These are phyloP conservation scores for Pseudocercospora eumusae DNA, from an alignment of 2,329 filamentous ascomycete species.

Conservation along the genomic window DNA sequence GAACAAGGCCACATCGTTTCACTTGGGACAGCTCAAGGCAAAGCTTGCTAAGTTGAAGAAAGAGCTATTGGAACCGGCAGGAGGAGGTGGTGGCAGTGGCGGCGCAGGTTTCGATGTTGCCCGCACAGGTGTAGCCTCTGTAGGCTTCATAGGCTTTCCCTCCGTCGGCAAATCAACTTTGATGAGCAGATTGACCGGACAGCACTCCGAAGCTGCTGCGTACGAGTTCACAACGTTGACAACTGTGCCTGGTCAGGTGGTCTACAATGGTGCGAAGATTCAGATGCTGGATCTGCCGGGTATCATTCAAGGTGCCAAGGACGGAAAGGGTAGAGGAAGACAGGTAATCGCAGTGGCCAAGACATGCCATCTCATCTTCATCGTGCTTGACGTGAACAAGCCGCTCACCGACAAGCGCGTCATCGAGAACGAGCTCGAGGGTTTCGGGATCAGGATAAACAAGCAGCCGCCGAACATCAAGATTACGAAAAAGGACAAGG, in stretches of 20 bases:
- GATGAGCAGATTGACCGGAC: conserved; percentile 91
- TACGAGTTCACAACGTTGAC: conserved; percentile 99
- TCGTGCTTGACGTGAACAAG: conserved; percentile 97
- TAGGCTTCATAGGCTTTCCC: conserved; percentile 97
- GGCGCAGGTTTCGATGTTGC: conserved; percentile 96
- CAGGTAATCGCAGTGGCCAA: conserved; percentile 99
- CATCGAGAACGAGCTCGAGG: conserved; percentile 92
- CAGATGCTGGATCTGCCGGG: conserved; percentile 98
- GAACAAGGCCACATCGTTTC: conserved; percentile 42
- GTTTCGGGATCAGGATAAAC: conserved; percentile 97
- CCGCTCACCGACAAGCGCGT: conserved; percentile 94
- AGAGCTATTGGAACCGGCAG: conserved; percentile 82
- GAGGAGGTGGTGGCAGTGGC: conserved; percentile 73
- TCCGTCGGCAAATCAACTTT: conserved; percentile 98
- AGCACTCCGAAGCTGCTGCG: conserved; percentile 94
- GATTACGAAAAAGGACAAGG: conserved; percentile 99
- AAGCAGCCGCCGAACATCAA: conserved; percentile 96
- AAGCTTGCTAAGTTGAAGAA: conserved; percentile 97
- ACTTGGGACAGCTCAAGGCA: conserved; percentile 80
- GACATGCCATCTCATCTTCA: conserved; percentile 98
- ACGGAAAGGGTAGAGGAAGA: conserved; percentile 93
- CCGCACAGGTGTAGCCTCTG: conserved; percentile 92
- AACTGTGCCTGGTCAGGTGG: conserved; percentile 91
- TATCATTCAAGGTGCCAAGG: conserved; percentile 98
- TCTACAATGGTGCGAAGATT: conserved; percentile 95